Evolutionary conservation across 1,284 basidiomycete genomes (phyloP).

Genomic region (Amylostereum areolatum): DNA sequence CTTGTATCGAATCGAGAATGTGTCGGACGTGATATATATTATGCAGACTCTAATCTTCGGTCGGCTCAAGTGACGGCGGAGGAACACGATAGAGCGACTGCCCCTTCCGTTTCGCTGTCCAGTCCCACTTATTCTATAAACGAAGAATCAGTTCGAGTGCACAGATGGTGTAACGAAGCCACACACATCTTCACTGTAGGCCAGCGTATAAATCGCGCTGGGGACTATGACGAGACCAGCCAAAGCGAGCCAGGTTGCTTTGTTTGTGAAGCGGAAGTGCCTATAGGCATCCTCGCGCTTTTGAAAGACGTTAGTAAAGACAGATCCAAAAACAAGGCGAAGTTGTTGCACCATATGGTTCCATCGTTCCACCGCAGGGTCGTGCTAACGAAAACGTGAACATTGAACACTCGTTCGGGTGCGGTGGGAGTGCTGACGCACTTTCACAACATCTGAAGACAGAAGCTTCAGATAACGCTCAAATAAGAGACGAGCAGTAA

Average conservation of each 20-base stretch:
- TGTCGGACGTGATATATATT: slow-evolving; percentile 1
- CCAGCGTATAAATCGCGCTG: slow-evolving; percentile 34
- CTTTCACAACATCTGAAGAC: slow-evolving; percentile 22
- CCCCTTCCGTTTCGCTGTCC: slow-evolving; percentile 31
- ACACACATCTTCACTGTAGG: slow-evolving; percentile 30
- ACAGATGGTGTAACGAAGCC: slow-evolving; percentile 9
- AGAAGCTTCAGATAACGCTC: not conserved
- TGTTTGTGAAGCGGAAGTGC: slow-evolving; percentile 71
- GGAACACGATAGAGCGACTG: slow-evolving; percentile 22
- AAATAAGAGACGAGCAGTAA: not conserved
- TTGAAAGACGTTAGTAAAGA: slow-evolving; percentile 8
- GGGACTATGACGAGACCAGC: slow-evolving; percentile 44
- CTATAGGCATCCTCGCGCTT: slow-evolving; percentile 79
- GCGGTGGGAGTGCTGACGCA: slow-evolving; percentile 9
- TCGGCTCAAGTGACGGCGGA: slow-evolving; percentile 5
- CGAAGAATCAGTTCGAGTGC: not conserved
- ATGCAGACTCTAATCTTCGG: slow-evolving; percentile 12
- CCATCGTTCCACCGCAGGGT: slow-evolving; percentile 80
- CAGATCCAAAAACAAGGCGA: slow-evolving; percentile 2
- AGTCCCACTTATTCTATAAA: slow-evolving; percentile 29
- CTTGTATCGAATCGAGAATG: slow-evolving; percentile 7
- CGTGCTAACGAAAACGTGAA: slow-evolving; percentile 37
- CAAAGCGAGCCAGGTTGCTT: slow-evolving; percentile 49
- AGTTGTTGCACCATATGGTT: slow-evolving; percentile 57
- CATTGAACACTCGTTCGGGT: not conserved